phyloP scores from a whole-genome alignment of 371 early-diverging fungal species.

The Capillidium rhysosporum region DNA sequence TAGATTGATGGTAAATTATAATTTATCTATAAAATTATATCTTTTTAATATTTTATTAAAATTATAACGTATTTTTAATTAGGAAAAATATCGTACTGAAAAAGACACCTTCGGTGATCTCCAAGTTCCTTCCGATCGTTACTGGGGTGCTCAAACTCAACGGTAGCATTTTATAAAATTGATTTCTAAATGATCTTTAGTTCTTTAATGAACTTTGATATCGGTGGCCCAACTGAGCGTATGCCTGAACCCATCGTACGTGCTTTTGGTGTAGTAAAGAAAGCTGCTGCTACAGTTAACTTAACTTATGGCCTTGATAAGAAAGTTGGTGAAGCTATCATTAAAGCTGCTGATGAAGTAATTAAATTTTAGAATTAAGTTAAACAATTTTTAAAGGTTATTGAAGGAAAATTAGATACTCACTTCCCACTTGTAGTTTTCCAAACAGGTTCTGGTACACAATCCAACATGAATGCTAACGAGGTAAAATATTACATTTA shows the following conservation, averaged over 20 bases:
- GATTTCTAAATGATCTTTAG: constrained; percentile 14
- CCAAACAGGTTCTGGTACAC: constrained; percentile 97
- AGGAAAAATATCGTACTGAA: constrained; percentile 58
- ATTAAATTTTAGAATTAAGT: neutral
- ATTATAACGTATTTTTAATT: neutral
- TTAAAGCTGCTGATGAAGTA: constrained; percentile 64
- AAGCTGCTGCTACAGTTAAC: constrained; percentile 83
- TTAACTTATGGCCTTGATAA: constrained; percentile 58
- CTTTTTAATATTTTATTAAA: too few species aligned
- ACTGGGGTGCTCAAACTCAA: constrained; percentile 96
- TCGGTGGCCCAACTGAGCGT: constrained; percentile 74
- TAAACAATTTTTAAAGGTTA: constrained; percentile 29
- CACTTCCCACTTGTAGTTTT: constrained; percentile 93
- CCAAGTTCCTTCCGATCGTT: constrained; percentile 77
- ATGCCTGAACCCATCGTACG: constrained; percentile 85
- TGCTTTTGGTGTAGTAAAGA: constrained; percentile 86
- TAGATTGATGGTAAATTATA: too few species aligned
- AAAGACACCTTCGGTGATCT: constrained; percentile 86
- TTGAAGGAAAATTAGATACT: constrained; percentile 61
- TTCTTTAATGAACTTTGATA: constrained; percentile 84
- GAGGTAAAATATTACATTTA: constrained; percentile 20
- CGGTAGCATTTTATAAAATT: constrained; percentile 27
- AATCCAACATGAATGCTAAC: constrained; percentile 89
- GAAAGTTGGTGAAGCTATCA: constrained; percentile 64
- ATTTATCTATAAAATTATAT: too few species aligned